A percentile compares a stretch with the other conserved stretches of the same genome.
These are phyloP conservation scores for Inga leiocalycina DNA, from an alignment of 306 rosid species.

Conservation along the genomic window DNA sequence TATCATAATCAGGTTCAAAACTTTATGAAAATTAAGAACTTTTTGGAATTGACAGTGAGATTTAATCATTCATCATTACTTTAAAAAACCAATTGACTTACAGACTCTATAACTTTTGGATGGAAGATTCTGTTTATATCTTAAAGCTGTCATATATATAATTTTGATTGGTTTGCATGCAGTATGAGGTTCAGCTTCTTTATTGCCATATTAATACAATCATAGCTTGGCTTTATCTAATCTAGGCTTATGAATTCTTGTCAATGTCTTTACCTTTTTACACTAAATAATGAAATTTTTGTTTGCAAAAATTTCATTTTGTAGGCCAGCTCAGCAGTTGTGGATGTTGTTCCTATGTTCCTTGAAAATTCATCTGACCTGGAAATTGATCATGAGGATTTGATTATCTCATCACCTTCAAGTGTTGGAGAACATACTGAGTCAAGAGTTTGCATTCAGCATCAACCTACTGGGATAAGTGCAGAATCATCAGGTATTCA, in stretches of 20 bases:
- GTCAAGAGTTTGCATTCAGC: conserved; percentile 62
- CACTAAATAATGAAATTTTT: conserved; percentile 2
- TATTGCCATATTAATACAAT: conserved; percentile 14
- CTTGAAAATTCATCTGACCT: conserved; percentile 49
- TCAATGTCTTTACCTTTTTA: conserved; percentile 8
- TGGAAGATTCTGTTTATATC: neutral
- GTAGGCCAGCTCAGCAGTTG: conserved; percentile 65
- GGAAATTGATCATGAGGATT: conserved; percentile 56
- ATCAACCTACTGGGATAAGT: conserved; percentile 66
- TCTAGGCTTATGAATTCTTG: neutral
- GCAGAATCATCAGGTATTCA: conserved; percentile 67
- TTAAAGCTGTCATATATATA: neutral
- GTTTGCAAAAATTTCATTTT: conserved; percentile 35
- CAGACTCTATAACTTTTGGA: conserved; percentile 18
- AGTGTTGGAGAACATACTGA: conserved; percentile 42
- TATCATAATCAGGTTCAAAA: neutral
- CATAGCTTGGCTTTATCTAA: neutral
- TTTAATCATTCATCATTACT: neutral
- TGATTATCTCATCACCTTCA: conserved; percentile 48
- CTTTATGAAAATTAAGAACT: neutral
- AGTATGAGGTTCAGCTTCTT: conserved; percentile 17
- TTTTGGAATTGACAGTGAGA: neutral
- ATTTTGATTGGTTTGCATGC: neutral
- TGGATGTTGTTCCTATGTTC: conserved; percentile 78
- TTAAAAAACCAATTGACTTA: neutral